A percentile compares a stretch with the other conserved stretches of the same genome.
phyloP scores from a whole-genome alignment of 2,329 filamentous ascomycete genomes.

The Thyridium curvatum region DNA sequence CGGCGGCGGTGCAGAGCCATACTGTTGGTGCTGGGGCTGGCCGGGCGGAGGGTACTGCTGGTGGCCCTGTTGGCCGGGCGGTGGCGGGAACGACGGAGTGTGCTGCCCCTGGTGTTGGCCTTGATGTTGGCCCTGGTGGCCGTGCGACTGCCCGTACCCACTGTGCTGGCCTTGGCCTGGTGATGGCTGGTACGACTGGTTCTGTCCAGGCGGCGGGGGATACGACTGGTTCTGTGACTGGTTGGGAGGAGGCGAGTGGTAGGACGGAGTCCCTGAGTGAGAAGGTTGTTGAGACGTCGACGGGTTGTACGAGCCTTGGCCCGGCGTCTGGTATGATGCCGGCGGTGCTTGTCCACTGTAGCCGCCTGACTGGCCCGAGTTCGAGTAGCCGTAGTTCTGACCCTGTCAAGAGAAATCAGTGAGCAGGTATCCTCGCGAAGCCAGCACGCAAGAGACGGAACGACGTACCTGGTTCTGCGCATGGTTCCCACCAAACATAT shows the following conservation, averaged over 20 bases:
- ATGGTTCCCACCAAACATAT: slow-evolving; percentile 43
- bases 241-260: slow-evolving; percentile 17
- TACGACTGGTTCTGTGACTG: slow-evolving; percentile 14
- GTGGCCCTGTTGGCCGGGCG: slow-evolving; percentile 18
- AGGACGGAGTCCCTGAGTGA: slow-evolving; percentile 18
- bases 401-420: slow-evolving; percentile 23
- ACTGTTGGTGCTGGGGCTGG: slow-evolving; percentile 14
- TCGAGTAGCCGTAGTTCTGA: slow-evolving; percentile 59
- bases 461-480: slow-evolving; percentile 30
- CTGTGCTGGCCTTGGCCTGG: slow-evolving; percentile 12
- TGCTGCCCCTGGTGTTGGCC: slow-evolving; percentile 4
- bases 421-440: too few species aligned
- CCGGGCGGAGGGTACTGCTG: slow-evolving; percentile 16
- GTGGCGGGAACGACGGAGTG: slow-evolving; percentile 13
- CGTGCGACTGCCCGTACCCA: slow-evolving; percentile 13
- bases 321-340: slow-evolving; percentile 46
- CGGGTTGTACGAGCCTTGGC: slow-evolving; percentile 13
- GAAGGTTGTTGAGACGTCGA: slow-evolving; percentile 17
- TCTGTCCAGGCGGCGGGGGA: slow-evolving; percentile 14
- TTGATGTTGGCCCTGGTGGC: not conserved
- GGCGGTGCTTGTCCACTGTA: slow-evolving; percentile 60
- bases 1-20: slow-evolving; percentile 17
- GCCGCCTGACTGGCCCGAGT: slow-evolving; percentile 42
- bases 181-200: not conserved
- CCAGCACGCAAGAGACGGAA: not conserved